phyloP scores from a whole-genome alignment of 164 flowering plant species.

The Umbellularia californica region DNA sequence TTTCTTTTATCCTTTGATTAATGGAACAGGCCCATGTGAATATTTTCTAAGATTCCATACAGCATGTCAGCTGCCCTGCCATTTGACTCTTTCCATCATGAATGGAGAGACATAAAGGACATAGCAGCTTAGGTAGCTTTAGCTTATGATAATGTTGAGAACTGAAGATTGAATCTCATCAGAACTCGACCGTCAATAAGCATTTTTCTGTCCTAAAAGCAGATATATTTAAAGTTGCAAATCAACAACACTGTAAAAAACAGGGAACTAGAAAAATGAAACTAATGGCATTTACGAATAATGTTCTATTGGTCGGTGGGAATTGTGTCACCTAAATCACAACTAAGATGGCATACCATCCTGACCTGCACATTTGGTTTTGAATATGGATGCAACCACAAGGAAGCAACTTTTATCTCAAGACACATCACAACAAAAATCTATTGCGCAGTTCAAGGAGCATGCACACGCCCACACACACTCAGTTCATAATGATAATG shows the following conservation, averaged over 20 bases:
- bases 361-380: neutral
- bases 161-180: conserved; percentile 3
- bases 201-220: conserved; percentile 10
- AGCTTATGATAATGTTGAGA: conserved; percentile 2
- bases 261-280: too few species aligned
- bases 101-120: neutral
- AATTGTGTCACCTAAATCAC: neutral
- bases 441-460: neutral
- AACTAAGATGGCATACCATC: too few species aligned
- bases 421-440: neutral
- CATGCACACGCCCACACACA: too few species aligned
- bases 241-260: too few species aligned
- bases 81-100: neutral
- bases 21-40: too few species aligned
- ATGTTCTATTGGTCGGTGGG: neutral
- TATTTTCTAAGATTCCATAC: neutral
- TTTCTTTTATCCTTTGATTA: too few species aligned
- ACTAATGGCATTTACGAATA: neutral
- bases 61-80: neutral
- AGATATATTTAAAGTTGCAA: too few species aligned
- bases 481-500: neutral
- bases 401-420: neutral
- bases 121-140: neutral
- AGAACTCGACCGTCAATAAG: conserved; percentile 7
- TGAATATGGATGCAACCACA: too few species aligned